Base-by-base conservation (phyloP, 2,329 filamentous ascomycete species). In the Albifimbria verrucaria region DNA sequence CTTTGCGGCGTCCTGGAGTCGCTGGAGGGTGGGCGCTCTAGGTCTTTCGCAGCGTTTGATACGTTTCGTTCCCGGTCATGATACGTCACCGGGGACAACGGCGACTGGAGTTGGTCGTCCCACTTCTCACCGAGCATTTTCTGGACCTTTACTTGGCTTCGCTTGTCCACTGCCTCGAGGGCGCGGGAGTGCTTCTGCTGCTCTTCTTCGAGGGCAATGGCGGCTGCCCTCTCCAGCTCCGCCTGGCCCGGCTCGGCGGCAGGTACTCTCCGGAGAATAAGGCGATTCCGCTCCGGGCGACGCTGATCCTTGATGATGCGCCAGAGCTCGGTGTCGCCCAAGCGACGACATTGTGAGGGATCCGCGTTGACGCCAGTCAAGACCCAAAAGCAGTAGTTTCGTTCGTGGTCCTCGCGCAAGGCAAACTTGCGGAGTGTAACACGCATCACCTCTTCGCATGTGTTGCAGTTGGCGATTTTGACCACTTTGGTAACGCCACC, bases 341-440 rank as follows among this genome's bases (percentile, higher is more conserved):
- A 78, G 48, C 90, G 86, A 55, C 92, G 86, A 68, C 90, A 95
- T 65, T 92, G 86, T 48, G 81, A 82, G 25, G 91, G 88, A 60
- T 94, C 88, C 2, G 92, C 87, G 47, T 97, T 91, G 39, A 91
- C 77, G 49, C 92, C 93, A 59, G 90, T 87, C 54, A 97, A 78
- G 1, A 96, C 88, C 78, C 94, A 97, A 74, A 99, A 97, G 75
- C 92, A 97, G 73, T 96, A 97, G 65, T 95, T 96, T 63, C 92
- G 85, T 68, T 94, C 89, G 64, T 97, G 92, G 57, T 93, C 90
- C 66, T 96, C 92, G 21, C 92, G 89, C 25, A 96, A 80, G 41
- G 87, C 86, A 58, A 96, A 90, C 69, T 97, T 97, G 60, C 88
- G 85, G 44, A 97, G 74, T 0, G 94, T 96, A 55, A 90, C 88